Evolutionary conservation across 2,329 filamentous ascomycete genomes (phyloP), one percentile per base, ranked within the genome.

Genomic region (Aureobasidium sp.): DNA sequence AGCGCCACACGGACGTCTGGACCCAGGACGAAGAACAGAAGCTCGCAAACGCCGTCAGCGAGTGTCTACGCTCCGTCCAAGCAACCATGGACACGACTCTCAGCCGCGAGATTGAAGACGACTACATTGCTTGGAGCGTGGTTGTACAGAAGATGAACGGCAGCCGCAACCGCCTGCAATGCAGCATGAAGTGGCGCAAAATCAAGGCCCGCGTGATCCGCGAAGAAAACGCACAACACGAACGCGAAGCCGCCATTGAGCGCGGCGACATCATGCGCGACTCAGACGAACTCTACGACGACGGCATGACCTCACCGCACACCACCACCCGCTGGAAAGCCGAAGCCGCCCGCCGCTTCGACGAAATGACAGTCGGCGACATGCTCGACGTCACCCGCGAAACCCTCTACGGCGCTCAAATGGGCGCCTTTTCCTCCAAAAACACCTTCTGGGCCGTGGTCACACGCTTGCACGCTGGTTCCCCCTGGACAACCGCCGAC

Each of bases 151-250:
- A 79, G 60, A 86, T 91, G 82, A 79, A 76, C 15, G 77, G 79
- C 52, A 84, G 78, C 9, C 80, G 89, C 48, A 88, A 82, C 64
- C 81, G 85, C 3, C 79, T 89, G 27, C 87, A 90, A 70, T 90
- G 87, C 69, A 78, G 81, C 29, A 79, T 79, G 29, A 91, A 91
- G 70, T 91, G 87, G 85, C 83, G 82, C 63, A 72, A 76, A 31
- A 66, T 84, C 20, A 72, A 75, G 57, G 68, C 71, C n/a, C 44
- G 57, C 27, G 57, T 60, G 9, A 17, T 51, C 7, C 57, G 57
- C 17, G 57, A 60, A 25, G 57, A 60, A 5, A n/a, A 70, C 73
- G 41, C 29, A 4, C 48, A 71, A 70, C 47, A 66, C 39, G 64
- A 57, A 57, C 61, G 27, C 44, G 14, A 37, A 37, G 44, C 6